Evolutionary conservation across 768 basidiomycete genomes (phyloP).

Genomic region (Porpolomopsis calyptriformis): DNA sequence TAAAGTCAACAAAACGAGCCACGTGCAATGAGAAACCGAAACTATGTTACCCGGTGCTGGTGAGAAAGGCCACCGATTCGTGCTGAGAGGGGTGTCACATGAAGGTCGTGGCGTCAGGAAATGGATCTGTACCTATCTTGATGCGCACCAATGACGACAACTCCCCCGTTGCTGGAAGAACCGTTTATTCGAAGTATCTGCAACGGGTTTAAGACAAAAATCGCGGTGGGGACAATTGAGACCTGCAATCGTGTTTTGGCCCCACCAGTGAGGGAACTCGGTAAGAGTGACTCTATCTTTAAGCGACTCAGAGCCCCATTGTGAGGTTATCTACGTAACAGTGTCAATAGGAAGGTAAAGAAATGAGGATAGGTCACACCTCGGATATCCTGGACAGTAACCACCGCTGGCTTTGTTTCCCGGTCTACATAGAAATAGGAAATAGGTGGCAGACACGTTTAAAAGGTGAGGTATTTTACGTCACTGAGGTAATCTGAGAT

Average conservation of each 20-base stretch:
- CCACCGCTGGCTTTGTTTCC: conserved; percentile 70
- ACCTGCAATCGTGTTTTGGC: conserved; percentile 69
- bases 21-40: neutral
- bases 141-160: conserved; percentile 69
- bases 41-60: conserved; percentile 1
- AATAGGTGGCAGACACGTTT: conserved; percentile 15
- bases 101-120: conserved; percentile 7
- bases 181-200: conserved; percentile 74
- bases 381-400: conserved; percentile 54
- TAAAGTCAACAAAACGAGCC: no score
- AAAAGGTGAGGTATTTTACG: conserved; percentile 29
- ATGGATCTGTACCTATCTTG: conserved; percentile 54
- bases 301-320: conserved; percentile 49
- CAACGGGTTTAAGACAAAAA: conserved; percentile 10
- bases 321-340: conserved; percentile 44
- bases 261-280: conserved; percentile 76
- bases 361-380: conserved; percentile 25
- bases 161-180: conserved; percentile 47
- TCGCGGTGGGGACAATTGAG: conserved; percentile 2
- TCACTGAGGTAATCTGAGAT: conserved; percentile 61
- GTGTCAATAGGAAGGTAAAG: conserved; percentile 2
- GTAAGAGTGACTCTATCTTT: conserved; percentile 47
- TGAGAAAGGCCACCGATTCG: conserved; percentile 1
- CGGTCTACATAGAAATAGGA: conserved; percentile 37
- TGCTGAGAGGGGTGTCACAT: conserved; percentile 24